Evolutionary conservation across 1,284 basidiomycete species (phyloP), one percentile per base, ranked within the genome.

Genomic region (Ganoderma boninense): DNA sequence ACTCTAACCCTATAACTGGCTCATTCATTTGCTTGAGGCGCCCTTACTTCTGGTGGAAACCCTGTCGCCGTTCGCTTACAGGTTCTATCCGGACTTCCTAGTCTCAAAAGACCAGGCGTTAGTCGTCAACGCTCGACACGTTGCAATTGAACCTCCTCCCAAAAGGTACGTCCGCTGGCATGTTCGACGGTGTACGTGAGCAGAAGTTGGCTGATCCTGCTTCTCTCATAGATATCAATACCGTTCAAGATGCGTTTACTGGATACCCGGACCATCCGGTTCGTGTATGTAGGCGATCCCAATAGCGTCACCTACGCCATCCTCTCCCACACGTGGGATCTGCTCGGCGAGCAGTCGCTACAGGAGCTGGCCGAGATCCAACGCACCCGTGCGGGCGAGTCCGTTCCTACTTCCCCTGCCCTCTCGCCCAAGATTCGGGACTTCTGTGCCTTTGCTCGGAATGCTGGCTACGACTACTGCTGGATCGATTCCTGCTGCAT

Each of bases 401-500:
- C 26, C 16, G 26, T 69, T 4, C 56, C 44, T 14, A 54, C 2
- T 26, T 54, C 49, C 13, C 26, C 56, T 3, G 16, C 16, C 5
- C 44, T 73, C 5, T 74, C 73, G 16, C 57, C 65, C 43, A 74
- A 74, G 44, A 64, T 74, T 40, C 20, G 46, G 7, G 46, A 62
- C 40, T 71, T 65, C 52, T 73, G 72, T 40, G 52, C 6, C 11
- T 56, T 68, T 46, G 73, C 73, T 6, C 62, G 46, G 6, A 42
- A 11, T 1, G 56, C 59, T 4, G 73, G 73, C 14, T 74, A 68
- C 35, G 54, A 64, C 11, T 65, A 65, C 35, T 57, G 66, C 4
- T 74, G 73, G 73, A 64, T 74, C 44, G 73, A 74, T 62, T 68
- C 70, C 18, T 71, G 70, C 62, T 74, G 73, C 52, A 74, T 74